phyloP scores from a whole-genome alignment of 2,329 filamentous ascomycete genomes.

The Helotiales sp. region DNA sequence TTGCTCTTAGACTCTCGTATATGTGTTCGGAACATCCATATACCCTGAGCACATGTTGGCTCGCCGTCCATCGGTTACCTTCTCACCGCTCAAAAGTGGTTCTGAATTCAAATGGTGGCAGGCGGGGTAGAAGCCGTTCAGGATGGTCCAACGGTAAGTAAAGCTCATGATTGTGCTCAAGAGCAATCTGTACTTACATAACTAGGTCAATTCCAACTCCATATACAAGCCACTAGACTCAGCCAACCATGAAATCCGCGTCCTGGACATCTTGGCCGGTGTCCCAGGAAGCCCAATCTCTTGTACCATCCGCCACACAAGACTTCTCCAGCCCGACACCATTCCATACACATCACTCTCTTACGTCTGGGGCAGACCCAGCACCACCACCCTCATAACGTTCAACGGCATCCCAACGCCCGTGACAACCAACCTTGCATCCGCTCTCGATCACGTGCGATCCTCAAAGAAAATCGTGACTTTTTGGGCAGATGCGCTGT shows the following conservation, averaged over 20 bases:
- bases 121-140: not conserved
- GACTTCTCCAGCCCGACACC: not conserved
- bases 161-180: not conserved
- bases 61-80: too few species aligned
- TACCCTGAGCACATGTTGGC: too few species aligned
- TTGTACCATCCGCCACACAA: not conserved
- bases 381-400: not conserved
- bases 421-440: not conserved
- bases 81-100: too few species aligned
- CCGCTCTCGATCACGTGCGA: not conserved
- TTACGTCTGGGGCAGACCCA: not conserved
- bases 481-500: constrained; percentile 26
- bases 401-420: not conserved
- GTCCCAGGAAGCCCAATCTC: not conserved
- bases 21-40: too few species aligned
- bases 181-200: not conserved
- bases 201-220: not conserved
- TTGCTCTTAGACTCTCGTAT: too few species aligned
- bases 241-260: not conserved
- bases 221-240: not conserved
- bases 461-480: not conserved
- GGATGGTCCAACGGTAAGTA: not conserved
- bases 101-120: not conserved
- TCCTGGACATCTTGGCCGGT: not conserved
- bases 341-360: not conserved